These are phyloP conservation scores for Arthrobotrys musiformis DNA, from an alignment of 2,329 filamentous ascomycete species.

Conservation along the genomic window DNA sequence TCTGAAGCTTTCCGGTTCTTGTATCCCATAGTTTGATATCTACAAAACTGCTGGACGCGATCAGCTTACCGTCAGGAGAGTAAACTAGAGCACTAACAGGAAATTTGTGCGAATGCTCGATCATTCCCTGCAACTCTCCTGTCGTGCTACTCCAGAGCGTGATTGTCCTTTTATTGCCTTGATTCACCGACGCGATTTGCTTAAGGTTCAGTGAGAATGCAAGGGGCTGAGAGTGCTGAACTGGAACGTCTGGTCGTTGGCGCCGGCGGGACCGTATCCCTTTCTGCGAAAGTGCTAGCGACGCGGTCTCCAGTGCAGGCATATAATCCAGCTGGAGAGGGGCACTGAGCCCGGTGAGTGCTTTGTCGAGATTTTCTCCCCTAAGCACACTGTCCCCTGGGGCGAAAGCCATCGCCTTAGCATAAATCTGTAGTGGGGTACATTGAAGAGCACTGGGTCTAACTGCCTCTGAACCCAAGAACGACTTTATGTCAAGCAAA, in stretches of 20 bases:
- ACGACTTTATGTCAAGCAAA: too few species aligned
- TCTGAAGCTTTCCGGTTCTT: background rate
- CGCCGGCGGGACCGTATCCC: background rate
- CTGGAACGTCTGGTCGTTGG: background rate
- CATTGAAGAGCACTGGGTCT: background rate
- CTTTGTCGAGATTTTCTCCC: constrained; percentile 49
- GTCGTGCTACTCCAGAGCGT: background rate
- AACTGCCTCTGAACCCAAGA: background rate
- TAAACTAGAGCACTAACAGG: constrained; percentile 65
- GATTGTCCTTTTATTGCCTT: background rate
- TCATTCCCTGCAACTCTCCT: background rate
- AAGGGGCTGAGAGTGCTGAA: background rate
- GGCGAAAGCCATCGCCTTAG: constrained; percentile 55
- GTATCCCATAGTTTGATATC: background rate
- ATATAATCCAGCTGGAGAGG: constrained; percentile 3
- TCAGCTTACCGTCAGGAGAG: constrained; percentile 72
- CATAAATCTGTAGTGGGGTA: constrained; percentile 55
- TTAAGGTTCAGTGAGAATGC: background rate
- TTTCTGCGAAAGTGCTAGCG: too few species aligned
- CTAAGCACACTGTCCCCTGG: constrained; percentile 52
- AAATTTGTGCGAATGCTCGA: background rate
- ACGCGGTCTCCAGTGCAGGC: background rate
- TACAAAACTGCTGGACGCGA: constrained; percentile 76
- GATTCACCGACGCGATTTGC: background rate
- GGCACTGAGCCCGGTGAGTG: constrained; percentile 46